Conservation (phyloP, 2,329 filamentous ascomycete species). For the Emericellopsis cladophorae region DNA sequence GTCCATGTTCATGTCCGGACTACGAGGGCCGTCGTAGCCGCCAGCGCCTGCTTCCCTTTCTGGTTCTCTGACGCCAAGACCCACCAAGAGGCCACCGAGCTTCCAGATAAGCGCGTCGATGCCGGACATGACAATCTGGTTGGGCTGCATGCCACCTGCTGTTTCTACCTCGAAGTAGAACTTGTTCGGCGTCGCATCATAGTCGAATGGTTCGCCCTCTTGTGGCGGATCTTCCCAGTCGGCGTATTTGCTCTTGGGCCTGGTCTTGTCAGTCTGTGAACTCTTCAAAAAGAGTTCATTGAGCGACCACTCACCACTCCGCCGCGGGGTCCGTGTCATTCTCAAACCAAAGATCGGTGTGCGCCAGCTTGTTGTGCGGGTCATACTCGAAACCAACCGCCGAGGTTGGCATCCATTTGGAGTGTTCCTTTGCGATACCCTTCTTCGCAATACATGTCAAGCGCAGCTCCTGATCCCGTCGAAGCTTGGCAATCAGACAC, state of each 20-base stretch:
- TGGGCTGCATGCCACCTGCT: constrained; percentile 76
- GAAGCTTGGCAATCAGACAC: constrained; percentile 78
- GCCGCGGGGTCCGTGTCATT: constrained; percentile 53
- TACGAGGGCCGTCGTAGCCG: constrained; percentile 50
- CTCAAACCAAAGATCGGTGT: constrained; percentile 94
- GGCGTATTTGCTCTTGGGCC: constrained; percentile 72
- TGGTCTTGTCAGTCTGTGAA: constrained; percentile 17
- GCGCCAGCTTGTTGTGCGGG: constrained; percentile 87
- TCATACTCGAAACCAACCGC: constrained; percentile 97
- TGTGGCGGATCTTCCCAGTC: constrained; percentile 67
- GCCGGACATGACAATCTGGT: constrained; percentile 77
- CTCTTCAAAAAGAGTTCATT: background rate
- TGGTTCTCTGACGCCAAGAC: constrained; percentile 28
- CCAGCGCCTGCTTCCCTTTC: constrained; percentile 17
- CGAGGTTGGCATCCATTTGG: constrained; percentile 90
- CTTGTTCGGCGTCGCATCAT: constrained; percentile 66
- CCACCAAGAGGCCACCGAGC: constrained; percentile 63
- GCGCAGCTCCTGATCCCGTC: constrained; percentile 79
- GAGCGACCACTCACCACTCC: constrained; percentile 58
- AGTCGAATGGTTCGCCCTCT: constrained; percentile 82
- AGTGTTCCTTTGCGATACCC: constrained; percentile 96
- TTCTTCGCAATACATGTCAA: constrained; percentile 93
- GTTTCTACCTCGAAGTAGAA: constrained; percentile 96
- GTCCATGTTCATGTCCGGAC: constrained; percentile 50
- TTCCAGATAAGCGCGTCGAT: constrained; percentile 86